Percentiles rank a stretch among this genome's conserved stretches.
Evolutionary conservation across 768 basidiomycete species (phyloP).

Genomic region (Pisolithus albus): DNA sequence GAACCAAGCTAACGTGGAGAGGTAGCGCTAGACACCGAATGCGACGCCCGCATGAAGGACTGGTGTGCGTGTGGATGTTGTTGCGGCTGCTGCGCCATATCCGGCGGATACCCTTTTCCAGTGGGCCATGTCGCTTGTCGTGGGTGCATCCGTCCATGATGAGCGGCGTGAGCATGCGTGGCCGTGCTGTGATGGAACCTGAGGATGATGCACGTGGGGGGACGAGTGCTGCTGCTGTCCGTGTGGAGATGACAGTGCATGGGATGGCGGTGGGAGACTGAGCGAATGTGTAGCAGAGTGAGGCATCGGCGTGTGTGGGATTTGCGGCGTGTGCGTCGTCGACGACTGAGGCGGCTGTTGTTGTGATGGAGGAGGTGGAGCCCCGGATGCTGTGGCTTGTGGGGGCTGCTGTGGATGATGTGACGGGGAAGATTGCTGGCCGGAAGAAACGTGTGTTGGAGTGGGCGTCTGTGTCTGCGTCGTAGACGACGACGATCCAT

Average conservation of each 20-base stretch:
- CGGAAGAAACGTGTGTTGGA: too few species aligned
- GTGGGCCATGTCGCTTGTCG: not conserved
- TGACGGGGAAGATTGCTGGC: too few species aligned
- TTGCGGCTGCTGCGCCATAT: slow-evolving; percentile 18
- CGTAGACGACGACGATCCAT: slow-evolving; percentile 2
- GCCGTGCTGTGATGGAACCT: not conserved
- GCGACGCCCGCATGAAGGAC: slow-evolving; percentile 43
- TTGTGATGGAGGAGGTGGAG: not conserved
- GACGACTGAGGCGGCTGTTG: not conserved
- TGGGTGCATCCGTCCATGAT: not conserved
- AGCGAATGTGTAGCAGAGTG: not conserved
- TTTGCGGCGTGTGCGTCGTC: not conserved
- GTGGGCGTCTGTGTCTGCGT: not conserved
- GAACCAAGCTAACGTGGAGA: slow-evolving; percentile 23
- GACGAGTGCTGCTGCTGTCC: not conserved
- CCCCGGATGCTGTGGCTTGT: too few species aligned
- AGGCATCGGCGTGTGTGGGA: not conserved
- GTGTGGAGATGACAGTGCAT: not conserved
- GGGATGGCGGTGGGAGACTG: not conserved
- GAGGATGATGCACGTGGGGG: not conserved
- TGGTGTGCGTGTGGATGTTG: slow-evolving; percentile 27
- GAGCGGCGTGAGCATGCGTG: not conserved
- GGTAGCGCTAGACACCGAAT: slow-evolving; percentile 33
- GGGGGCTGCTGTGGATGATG: too few species aligned
- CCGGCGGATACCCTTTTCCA: slow-evolving; percentile 16